Evolutionary conservation across 2,329 filamentous ascomycete species (phyloP), one percentile per base, ranked within the genome.

Genomic region (Aspergillus sp.): DNA sequence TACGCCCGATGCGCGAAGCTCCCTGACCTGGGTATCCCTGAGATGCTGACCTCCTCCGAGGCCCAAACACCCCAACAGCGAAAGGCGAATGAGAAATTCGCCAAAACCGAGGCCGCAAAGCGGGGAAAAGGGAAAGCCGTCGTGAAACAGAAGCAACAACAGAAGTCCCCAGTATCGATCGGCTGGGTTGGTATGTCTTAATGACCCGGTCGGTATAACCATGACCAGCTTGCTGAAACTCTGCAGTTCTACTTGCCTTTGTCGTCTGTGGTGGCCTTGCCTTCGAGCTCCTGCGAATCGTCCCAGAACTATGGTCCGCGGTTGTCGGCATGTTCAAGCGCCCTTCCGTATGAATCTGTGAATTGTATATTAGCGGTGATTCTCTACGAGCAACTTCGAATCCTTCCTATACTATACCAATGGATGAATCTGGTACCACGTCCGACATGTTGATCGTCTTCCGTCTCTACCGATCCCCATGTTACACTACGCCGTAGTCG

Each of bases 21-120:
- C 25, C 25, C 25, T 29, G 25, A 29, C 25, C 11, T 29, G 7
- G 7, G 25, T 11, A 5, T 38, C 14, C 14, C n/a, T n/a, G 14
- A 4, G 40, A 16, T 21, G n/a, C n/a, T 49, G 20, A 42, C 19
- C 16, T n/a, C 3, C 11, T 6, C 10, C 25, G 47, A 84, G 82
- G 80, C 78, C 21, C 84, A 87, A 81, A 87, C 84, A 58, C 84
- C 84, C 25, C 80, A 84, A 66, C 84, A 87, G 74, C 82, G 83
- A 55, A 78, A 78, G 62, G 84, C 84, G 41, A 87, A 87, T 69
- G 81, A 82, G 55, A 78, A 76, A 58, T 86, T 79, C 64, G 84
- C 84, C 48, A 79, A 80, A 60, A 70, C 74, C 56, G 81, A 86
- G 65, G 80, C 80, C 58, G 75, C 77, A 55, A 85, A 85, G 69